Evolutionary conservation across 176 grass and related monocot species (phyloP), one percentile per base, ranked within the genome.

Genomic region (Saccharum officinarum): DNA sequence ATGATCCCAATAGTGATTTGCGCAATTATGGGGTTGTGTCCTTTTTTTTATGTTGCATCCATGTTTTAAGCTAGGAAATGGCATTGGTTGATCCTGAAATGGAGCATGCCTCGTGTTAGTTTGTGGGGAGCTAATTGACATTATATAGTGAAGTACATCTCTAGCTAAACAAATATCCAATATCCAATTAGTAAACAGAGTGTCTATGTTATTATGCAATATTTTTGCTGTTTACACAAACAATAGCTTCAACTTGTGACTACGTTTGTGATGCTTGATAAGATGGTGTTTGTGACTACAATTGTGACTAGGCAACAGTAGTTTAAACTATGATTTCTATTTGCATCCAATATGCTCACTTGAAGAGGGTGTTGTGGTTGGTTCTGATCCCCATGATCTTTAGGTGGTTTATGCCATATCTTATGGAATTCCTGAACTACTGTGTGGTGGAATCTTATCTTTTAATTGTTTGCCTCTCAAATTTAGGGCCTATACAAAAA

Each of bases 321-420:
- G 42, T 84, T 73, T 26, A 44, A 23, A 66, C 20, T 61, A 26
- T 8, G 33, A 44, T 17, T 78, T 84, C 80, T 62, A 31, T 37
- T 76, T 76, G 63, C 40, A 71, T 64, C 71, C 22, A 41, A 85
- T 40, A 23, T 40, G 17, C 47, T 81, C 26, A 47, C 11, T 50
- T 20, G n/a, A 76, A 81, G 39, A 41, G 2, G 60, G 12, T 69
- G 36, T 30, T 62, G 34, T 71, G 4, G 1, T 82, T 79, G 38
- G 10, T 39, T 85, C 5, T 55, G 15, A 41, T 66, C 61, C n/a
- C 3, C 33, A 54, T 1, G 10, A 34, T 47, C 3, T 54, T 62
- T 52, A 55, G 64, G 64, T 26, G 26, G 10, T 81, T 61, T 75
- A 69, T 17, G 61, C 69, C 36, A 47, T 70, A 17, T 61, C 72